phyloP scores from a whole-genome alignment of 495 filamentous ascomycete species.

The Trichoderma orchidacearum region DNA sequence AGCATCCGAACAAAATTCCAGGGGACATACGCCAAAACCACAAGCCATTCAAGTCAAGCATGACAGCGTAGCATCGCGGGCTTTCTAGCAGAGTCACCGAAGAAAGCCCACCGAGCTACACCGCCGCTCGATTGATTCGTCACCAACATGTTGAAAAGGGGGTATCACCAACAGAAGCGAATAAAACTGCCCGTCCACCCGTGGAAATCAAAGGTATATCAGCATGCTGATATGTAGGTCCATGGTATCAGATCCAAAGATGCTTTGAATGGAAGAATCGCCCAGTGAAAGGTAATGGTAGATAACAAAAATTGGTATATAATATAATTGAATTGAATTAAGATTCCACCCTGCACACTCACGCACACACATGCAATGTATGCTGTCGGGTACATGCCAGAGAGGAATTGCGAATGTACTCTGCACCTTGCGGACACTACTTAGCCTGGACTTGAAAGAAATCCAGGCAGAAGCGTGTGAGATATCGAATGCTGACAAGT shows the following conservation, averaged over 20 bases:
- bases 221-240: background rate
- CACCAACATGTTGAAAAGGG: background rate
- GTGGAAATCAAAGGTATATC: background rate
- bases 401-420: no score
- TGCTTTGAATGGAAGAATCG: background rate
- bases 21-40: background rate
- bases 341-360: background rate
- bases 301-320: background rate
- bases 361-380: background rate
- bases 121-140: background rate
- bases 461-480: background rate
- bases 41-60: background rate
- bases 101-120: background rate
- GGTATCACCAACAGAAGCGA: background rate
- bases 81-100: background rate
- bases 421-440: no score
- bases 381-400: background rate
- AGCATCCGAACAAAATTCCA: background rate
- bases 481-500: background rate
- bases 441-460: background rate
- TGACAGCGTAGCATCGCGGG: background rate
- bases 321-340: background rate
- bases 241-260: conserved; percentile 1
- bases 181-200: background rate
- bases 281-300: background rate